Conservation (phyloP, 441 rosid genomes). For the Arabidopsis hybrid region DNA sequence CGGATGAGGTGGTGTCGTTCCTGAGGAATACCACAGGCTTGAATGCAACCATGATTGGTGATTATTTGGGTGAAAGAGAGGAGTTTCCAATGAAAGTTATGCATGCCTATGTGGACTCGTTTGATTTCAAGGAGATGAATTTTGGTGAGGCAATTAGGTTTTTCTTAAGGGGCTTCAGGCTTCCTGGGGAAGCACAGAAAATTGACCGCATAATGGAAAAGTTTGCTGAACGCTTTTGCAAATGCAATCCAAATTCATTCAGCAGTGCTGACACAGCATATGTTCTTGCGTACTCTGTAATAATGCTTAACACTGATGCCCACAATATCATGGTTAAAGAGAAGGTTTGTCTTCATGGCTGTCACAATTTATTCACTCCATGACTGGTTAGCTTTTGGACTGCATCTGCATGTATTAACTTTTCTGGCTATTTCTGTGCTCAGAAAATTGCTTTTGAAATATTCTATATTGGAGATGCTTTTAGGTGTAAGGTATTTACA, state of each 20-base stretch:
- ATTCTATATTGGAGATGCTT: constrained; percentile 20
- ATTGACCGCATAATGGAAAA: constrained; percentile 99
- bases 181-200: constrained; percentile 99
- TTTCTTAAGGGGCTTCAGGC: constrained; percentile 91
- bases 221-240: constrained; percentile 98
- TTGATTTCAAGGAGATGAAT: constrained; percentile 86
- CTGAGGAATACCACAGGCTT: constrained; percentile 76
- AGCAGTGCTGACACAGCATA: constrained; percentile 98
- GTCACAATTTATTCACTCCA: constrained; percentile 27
- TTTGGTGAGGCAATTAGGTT: constrained; percentile 98
- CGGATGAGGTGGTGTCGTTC: constrained; percentile 85
- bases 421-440: constrained; percentile 27
- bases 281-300: constrained; percentile 99
- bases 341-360: constrained; percentile 64
- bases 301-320: constrained; percentile 99
- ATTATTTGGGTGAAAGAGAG: constrained; percentile 98
- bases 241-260: constrained; percentile 94
- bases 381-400: constrained; percentile 33
- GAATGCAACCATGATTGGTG: constrained; percentile 92
- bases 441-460: constrained; percentile 12
- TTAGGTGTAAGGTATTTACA: constrained; percentile 21
- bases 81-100: constrained; percentile 89
- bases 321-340: constrained; percentile 98
- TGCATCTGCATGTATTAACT: constrained; percentile 27
- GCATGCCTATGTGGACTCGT: constrained; percentile 98